phyloP scores from a whole-genome alignment of 2,329 filamentous ascomycete species.

The Talaromyces sp. region DNA sequence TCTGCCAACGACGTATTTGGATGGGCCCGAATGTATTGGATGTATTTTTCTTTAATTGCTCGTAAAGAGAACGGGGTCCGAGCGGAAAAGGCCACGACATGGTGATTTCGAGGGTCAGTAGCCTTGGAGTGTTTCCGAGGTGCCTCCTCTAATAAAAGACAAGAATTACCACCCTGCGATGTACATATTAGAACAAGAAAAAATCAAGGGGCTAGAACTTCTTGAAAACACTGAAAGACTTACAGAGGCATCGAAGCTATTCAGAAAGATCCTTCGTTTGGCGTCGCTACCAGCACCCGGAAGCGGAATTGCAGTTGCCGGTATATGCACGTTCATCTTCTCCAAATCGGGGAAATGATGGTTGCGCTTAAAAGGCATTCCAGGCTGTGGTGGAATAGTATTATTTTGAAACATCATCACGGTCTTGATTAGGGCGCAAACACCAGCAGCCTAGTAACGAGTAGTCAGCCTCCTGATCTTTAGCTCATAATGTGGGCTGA shows the following conservation, averaged over 20 bases:
- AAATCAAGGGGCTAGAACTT: not conserved
- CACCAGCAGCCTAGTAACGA: constrained; percentile 29
- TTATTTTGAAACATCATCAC: constrained; percentile 28
- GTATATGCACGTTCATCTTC: constrained; percentile 15
- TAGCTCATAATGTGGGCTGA: not conserved
- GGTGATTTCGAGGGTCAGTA: constrained; percentile 46
- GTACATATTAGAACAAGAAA: not conserved
- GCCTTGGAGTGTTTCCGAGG: constrained; percentile 29
- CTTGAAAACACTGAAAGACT: not conserved
- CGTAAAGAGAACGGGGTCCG: constrained; percentile 41
- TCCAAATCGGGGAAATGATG: constrained; percentile 17
- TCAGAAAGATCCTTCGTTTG: not conserved
- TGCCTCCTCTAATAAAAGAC: constrained; percentile 52
- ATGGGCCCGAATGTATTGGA: constrained; percentile 47
- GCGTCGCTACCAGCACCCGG: not conserved
- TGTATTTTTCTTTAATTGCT: constrained; percentile 49
- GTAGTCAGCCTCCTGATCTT: not conserved
- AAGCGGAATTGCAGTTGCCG: not conserved
- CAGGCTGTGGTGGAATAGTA: constrained; percentile 23
- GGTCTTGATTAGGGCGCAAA: constrained; percentile 26
- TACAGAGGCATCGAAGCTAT: constrained; percentile 4
- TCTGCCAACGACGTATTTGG: constrained; percentile 44
- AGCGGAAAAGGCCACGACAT: constrained; percentile 51
- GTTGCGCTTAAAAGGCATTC: constrained; percentile 20
- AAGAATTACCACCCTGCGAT: constrained; percentile 6